Conservation (phyloP, 2,329 filamentous ascomycete genomes). For the Alternaria ventricosa region DNA sequence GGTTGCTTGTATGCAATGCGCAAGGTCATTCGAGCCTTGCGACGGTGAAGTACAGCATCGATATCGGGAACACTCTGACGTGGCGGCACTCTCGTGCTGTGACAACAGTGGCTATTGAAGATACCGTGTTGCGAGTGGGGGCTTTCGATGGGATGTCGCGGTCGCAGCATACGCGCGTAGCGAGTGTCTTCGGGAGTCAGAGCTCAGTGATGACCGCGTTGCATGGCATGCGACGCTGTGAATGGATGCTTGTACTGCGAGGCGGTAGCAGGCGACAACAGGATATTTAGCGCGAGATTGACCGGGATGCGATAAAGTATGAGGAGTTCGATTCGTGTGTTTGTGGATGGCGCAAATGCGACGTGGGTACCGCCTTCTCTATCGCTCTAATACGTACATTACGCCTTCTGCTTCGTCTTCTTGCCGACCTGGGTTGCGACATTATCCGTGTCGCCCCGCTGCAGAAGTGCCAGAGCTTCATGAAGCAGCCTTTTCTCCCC, state of each 20-base stretch:
- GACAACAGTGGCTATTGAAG: not conserved
- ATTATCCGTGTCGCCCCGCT: not conserved
- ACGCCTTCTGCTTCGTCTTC: not conserved
- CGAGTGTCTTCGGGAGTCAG: too few species aligned
- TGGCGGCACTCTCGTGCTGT: not conserved
- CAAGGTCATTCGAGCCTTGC: not conserved
- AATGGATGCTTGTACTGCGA: not conserved
- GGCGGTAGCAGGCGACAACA: not conserved
- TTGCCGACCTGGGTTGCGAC: not conserved
- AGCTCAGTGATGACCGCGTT: not conserved
- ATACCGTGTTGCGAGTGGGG: not conserved
- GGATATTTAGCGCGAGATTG: too few species aligned
- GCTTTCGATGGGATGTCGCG: not conserved
- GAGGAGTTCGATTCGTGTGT: not conserved
- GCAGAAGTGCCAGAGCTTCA: constrained; percentile 17
- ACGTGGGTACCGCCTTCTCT: not conserved
- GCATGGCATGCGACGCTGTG: not conserved
- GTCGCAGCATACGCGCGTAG: not conserved
- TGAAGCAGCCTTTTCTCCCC: constrained; percentile 27
- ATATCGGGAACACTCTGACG: not conserved
- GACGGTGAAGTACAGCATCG: not conserved
- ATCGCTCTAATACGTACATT: not conserved
- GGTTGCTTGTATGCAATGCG: too few species aligned
- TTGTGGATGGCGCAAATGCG: not conserved
- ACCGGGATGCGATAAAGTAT: not conserved